Conservation (phyloP, 805 yeast genomes). For the Metschnikowia aberdeeniae region DNA sequence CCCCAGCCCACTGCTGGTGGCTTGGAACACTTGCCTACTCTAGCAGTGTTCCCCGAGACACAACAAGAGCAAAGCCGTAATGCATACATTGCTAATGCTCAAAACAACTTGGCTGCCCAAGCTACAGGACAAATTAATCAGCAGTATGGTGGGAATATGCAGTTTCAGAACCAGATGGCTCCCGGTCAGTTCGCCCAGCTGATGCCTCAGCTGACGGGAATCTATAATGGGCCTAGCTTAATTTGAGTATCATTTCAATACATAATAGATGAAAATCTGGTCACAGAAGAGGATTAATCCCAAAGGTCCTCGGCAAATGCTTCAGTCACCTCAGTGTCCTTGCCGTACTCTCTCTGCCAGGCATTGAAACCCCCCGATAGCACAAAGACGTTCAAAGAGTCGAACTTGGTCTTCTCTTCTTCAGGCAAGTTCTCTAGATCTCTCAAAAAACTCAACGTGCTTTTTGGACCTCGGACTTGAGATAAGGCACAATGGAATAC, state of each 20-base stretch:
- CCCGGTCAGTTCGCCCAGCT: conserved; percentile 1
- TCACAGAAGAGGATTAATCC: conserved; percentile 16
- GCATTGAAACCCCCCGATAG: conserved; percentile 78
- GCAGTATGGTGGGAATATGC: conserved; percentile 7
- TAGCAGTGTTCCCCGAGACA: conserved; percentile 61
- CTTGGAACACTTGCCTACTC: conserved; percentile 58
- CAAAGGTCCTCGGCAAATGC: conserved; percentile 36
- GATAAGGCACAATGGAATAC: conserved; percentile 90
- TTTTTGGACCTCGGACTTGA: conserved; percentile 88
- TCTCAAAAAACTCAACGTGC: conserved; percentile 63
- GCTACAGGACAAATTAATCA: conserved; percentile 12
- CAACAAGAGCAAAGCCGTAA: conserved; percentile 41
- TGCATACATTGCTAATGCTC: conserved; percentile 34
- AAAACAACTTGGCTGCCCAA: conserved; percentile 19
- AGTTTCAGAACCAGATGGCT: conserved; percentile 3
- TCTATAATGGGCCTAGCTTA: conserved; percentile 24
- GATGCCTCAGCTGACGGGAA: conserved; percentile 3
- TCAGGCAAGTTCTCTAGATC: conserved; percentile 34
- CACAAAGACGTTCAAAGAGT: conserved; percentile 56
- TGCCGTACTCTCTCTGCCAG: conserved; percentile 79
- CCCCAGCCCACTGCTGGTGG: conserved; percentile 72
- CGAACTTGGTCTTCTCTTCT: conserved; percentile 20
- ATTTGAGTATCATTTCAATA: conserved; percentile 10
- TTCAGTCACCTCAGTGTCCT: conserved; percentile 59
- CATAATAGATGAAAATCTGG: conserved; percentile 1